Evolutionary conservation across 139 green algal genomes (phyloP).

Genomic region (Spirogloea muscicola): DNA sequence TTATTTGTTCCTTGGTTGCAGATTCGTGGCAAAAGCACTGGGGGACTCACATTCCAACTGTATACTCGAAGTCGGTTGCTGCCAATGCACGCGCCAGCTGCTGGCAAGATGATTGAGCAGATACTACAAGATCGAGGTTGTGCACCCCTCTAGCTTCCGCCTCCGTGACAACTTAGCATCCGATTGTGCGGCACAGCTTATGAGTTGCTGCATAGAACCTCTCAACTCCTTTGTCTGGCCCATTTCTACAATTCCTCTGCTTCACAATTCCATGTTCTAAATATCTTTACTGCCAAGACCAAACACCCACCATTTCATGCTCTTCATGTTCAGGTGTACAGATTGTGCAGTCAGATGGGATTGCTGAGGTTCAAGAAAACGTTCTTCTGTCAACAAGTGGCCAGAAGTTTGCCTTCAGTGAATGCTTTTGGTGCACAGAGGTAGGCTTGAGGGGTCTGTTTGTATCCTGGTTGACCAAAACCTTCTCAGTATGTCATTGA

Average conservation of each 20-base stretch:
- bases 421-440: slow-evolving; percentile 92
- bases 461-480: neutral
- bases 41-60: slow-evolving; percentile 14
- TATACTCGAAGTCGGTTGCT: slow-evolving; percentile 56
- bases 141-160: too few species aligned
- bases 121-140: slow-evolving; percentile 48
- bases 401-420: slow-evolving; percentile 60
- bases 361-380: slow-evolving; percentile 45
- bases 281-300: too few species aligned
- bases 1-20: neutral
- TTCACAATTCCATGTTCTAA: too few species aligned
- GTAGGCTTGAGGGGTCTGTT: slow-evolving; percentile 54
- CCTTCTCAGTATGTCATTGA: neutral
- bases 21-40: neutral
- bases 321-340: slow-evolving; percentile 32
- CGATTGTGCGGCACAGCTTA: too few species aligned
- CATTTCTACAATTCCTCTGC: too few species aligned
- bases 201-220: too few species aligned
- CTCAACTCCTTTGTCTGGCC: too few species aligned
- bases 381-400: slow-evolving; percentile 55
- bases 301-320: too few species aligned
- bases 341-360: slow-evolving; percentile 45
- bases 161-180: too few species aligned
- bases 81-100: slow-evolving; percentile 36
- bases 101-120: slow-evolving; percentile 45